These are phyloP conservation scores for Verbascum thapsus DNA, from an alignment of 257 asterid species.

Conservation along the genomic window DNA sequence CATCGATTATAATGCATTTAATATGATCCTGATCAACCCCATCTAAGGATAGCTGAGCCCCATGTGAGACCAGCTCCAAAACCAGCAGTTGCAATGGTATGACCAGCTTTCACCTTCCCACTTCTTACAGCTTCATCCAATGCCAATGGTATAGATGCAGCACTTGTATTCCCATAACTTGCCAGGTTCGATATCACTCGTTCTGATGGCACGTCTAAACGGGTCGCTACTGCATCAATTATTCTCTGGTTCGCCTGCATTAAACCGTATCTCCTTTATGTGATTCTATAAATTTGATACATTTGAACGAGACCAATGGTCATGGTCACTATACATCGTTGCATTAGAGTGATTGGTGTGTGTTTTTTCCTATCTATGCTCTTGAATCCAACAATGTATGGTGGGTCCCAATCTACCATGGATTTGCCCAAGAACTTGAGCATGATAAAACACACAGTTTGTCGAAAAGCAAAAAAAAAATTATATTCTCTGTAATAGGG, in stretches of 20 bases:
- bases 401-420: too few relatives aligned
- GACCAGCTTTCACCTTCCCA: slow-evolving; percentile 75
- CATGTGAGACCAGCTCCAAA: slow-evolving; percentile 98
- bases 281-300: too few relatives aligned
- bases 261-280: too few relatives aligned
- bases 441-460: too few relatives aligned
- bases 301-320: too few relatives aligned
- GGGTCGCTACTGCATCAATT: slow-evolving; percentile 83
- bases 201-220: slow-evolving; percentile 65
- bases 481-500: too few relatives aligned
- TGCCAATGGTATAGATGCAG: slow-evolving; percentile 94
- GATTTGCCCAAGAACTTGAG: too few relatives aligned
- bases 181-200: slow-evolving; percentile 89
- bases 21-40: slow-evolving; percentile 64
- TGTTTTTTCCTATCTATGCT: too few relatives aligned
- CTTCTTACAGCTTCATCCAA: slow-evolving; percentile 90
- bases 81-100: slow-evolving; percentile 89
- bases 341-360: too few relatives aligned
- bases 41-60: slow-evolving; percentile 89
- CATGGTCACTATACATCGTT: too few relatives aligned
- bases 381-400: too few relatives aligned
- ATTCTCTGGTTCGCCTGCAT: slow-evolving; percentile 94
- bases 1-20: neutral
- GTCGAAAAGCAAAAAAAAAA: too few relatives aligned
- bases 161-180: slow-evolving; percentile 88